Evolutionary conservation across 768 basidiomycete genomes (phyloP).

Genomic region (Russula griseocarnosa): DNA sequence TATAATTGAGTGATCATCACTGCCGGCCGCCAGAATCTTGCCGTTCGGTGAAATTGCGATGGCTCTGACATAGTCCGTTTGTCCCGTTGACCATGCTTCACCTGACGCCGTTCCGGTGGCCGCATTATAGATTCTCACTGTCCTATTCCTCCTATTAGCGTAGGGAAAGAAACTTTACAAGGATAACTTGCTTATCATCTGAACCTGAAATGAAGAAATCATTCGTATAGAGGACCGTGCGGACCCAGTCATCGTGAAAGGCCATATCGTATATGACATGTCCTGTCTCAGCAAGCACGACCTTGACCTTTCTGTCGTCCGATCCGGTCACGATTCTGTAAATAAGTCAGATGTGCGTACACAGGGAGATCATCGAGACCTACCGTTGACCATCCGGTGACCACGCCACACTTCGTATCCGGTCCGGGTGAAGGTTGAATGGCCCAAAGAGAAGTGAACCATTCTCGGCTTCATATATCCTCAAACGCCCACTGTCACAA

Average conservation of each 20-base stretch:
- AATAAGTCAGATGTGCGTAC: neutral
- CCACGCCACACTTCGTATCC: conserved; percentile 30
- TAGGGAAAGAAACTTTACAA: neutral
- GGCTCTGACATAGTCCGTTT: conserved; percentile 21
- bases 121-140: conserved; percentile 21
- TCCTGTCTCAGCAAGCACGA: conserved; percentile 11
- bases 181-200: conserved; percentile 9
- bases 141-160: conserved; percentile 6
- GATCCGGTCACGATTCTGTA: conserved; percentile 20
- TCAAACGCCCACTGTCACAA: conserved; percentile 27
- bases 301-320: conserved; percentile 20
- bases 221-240: conserved; percentile 5
- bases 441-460: conserved; percentile 25
- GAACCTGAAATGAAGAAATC: conserved; percentile 16
- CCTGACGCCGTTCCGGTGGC: conserved; percentile 8
- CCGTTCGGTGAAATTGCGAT: conserved; percentile 33
- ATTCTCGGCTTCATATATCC: conserved; percentile 31
- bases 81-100: conserved; percentile 15
- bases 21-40: conserved; percentile 26
- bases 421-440: conserved; percentile 28
- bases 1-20: conserved; percentile 10
- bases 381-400: conserved; percentile 31
- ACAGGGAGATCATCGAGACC: neutral
- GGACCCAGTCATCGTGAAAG: conserved; percentile 23
- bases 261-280: conserved; percentile 8